These are phyloP conservation scores for Termitomyces sp. DNA, from an alignment of 768 basidiomycete genomes.

Conservation along the genomic window DNA sequence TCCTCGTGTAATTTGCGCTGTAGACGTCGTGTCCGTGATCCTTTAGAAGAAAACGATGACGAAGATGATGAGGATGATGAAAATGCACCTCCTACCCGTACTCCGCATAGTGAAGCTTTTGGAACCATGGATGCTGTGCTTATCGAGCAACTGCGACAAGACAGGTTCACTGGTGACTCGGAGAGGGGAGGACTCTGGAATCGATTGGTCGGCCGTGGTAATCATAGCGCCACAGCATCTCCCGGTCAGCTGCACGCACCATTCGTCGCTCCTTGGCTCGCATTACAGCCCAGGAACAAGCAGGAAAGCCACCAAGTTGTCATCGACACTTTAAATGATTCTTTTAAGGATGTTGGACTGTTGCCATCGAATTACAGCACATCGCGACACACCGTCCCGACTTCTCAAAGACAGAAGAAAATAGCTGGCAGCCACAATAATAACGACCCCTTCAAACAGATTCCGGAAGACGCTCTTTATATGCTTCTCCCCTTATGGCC, in stretches of 20 bases:
- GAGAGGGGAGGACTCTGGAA: conserved; percentile 19
- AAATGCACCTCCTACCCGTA: conserved; percentile 34
- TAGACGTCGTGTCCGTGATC: conserved; percentile 24
- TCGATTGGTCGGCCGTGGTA: conserved; percentile 17
- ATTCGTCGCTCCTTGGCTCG: conserved; percentile 55
- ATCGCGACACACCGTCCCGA: conserved; percentile 21
- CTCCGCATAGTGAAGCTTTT: conserved; percentile 60
- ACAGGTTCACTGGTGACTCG: conserved; percentile 17
- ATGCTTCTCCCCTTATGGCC: conserved; percentile 89
- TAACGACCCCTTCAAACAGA: conserved; percentile 49
- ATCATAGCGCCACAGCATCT: conserved; percentile 13
- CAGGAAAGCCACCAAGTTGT: conserved; percentile 66
- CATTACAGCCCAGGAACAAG: conserved; percentile 54
- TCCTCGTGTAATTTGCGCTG: conserved; percentile 16
- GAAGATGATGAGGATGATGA: conserved; percentile 18
- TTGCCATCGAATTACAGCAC: conserved; percentile 44
- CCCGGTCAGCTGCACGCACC: conserved; percentile 20
- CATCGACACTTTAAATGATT: conserved; percentile 63
- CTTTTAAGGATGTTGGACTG: conserved; percentile 77
- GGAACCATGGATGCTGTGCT: conserved; percentile 49
- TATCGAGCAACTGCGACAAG: conserved; percentile 37
- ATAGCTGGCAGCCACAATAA: conserved; percentile 19
- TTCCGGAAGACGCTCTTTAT: conserved; percentile 66
- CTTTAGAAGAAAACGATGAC: conserved; percentile 21
- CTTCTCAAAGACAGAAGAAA: conserved; percentile 24